phyloP scores from a whole-genome alignment of 2,329 filamentous ascomycete genomes.

The Penicillium paneum region DNA sequence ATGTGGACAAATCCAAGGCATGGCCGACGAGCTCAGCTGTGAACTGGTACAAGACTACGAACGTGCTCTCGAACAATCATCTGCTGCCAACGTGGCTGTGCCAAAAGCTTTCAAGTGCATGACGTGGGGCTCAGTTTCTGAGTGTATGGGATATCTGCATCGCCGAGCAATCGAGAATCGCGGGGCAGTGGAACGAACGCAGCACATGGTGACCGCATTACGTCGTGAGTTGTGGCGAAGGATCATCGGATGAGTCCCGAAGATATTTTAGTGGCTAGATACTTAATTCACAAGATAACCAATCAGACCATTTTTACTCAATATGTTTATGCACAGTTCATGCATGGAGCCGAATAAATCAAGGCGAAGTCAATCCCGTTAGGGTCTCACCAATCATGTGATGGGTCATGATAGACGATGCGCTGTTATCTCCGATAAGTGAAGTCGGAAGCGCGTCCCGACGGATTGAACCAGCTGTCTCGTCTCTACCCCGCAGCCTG shows the following conservation, averaged over 20 bases:
- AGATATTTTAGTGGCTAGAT: background rate
- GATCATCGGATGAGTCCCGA: constrained; percentile 12
- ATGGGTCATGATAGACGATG: background rate
- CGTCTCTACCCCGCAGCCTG: constrained; percentile 7
- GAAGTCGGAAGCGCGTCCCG: constrained; percentile 19
- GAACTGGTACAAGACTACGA: constrained; percentile 40
- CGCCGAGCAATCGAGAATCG: constrained; percentile 68
- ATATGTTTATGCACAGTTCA: background rate
- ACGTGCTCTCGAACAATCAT: constrained; percentile 14
- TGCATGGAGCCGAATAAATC: background rate
- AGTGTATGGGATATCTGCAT: constrained; percentile 55
- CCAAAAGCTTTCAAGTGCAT: constrained; percentile 53
- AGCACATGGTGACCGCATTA: constrained; percentile 62
- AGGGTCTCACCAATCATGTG: constrained; percentile 4
- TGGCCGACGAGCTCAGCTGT: constrained; percentile 81
- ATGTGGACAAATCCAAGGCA: constrained; percentile 81
- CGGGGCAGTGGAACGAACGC: constrained; percentile 65
- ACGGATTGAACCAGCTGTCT: background rate
- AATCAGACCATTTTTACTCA: background rate
- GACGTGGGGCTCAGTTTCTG: constrained; percentile 52
- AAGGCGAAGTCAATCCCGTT: background rate
- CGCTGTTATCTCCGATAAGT: constrained; percentile 13
- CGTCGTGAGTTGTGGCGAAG: constrained; percentile 59
- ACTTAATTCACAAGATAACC: background rate
- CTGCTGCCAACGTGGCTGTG: constrained; percentile 29